These are phyloP conservation scores for Lactifluus hygrophoroides DNA, from an alignment of 768 basidiomycete genomes.

Conservation along the genomic window DNA sequence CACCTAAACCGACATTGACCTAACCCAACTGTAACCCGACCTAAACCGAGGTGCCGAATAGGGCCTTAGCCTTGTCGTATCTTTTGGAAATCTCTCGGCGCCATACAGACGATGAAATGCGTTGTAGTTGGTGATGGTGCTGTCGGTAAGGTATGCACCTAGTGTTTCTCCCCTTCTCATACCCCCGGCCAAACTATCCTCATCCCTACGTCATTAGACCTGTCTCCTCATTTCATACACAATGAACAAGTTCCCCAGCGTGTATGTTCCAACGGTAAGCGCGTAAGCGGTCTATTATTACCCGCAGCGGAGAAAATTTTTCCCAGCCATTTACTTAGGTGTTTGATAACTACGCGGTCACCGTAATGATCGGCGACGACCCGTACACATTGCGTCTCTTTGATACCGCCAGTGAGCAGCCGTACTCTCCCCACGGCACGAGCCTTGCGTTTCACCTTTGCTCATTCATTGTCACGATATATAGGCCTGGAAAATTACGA, in stretches of 20 bases:
- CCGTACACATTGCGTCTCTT: conserved; percentile 97
- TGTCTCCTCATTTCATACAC: conserved; percentile 96
- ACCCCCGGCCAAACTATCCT: not conserved
- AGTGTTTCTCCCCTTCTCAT: not conserved
- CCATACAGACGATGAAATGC: conserved; percentile 96
- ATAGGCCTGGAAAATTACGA: conserved; percentile 99
- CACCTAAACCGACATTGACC: too few relatives aligned
- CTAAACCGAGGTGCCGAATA: too few relatives aligned
- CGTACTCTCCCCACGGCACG: not conserved
- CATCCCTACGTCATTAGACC: conserved; percentile 43
- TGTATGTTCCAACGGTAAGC: conserved; percentile 97
- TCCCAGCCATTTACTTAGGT: conserved; percentile 42
- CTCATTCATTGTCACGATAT: conserved; percentile 13
- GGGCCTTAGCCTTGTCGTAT: conserved; percentile 7
- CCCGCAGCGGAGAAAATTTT: conserved; percentile 17
- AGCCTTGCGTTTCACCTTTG: conserved; percentile 4
- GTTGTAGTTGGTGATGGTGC: conserved; percentile 98
- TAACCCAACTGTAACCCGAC: too few relatives aligned
- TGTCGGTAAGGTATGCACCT: conserved; percentile 80
- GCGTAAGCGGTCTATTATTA: conserved; percentile 30
- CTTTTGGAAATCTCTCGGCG: conserved; percentile 8
- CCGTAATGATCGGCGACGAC: conserved; percentile 99
- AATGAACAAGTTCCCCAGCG: conserved; percentile 96
- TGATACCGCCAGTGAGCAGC: conserved; percentile 87
- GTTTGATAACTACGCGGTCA: conserved; percentile 97